Evolutionary conservation across 352 stramenopile species (phyloP), one percentile per base, ranked within the genome.

Genomic region (Phytophthora fragariae): DNA sequence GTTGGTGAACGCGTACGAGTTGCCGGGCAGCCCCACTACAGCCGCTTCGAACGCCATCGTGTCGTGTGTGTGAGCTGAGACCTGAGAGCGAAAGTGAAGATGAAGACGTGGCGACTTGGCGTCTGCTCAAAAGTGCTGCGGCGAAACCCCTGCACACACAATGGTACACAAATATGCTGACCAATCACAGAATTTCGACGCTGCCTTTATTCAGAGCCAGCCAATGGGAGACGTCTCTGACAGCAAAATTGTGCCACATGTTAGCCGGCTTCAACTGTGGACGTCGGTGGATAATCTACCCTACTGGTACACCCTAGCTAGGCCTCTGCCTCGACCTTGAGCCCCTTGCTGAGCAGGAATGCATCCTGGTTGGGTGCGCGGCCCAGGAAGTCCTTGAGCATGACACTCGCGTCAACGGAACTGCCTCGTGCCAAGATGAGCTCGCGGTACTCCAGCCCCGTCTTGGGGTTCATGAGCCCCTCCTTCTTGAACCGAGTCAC

Each of bases 401-500:
- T 92, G 52, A 91, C 80, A 27, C 68, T 91, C 63, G 91, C 91
- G 50, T 97, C 88, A 27, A 91, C 77, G 3, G 88, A 92, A 15
- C 90, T 88, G n/a, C 91, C 89, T 24, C 88, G 85, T 31, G 90
- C 86, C n/a, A 97, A 75, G 39, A 97, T 92, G 50, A 94, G 79
- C 74, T 97, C 92, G 15, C 91, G 88, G 71, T 97, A 97, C 37
- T 86, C 85, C 33, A 95, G 73, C 7, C 91, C 91, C 1, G 89
- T 94, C 75, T 79, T 83, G 14, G 84, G 72, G 71, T 94, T 95
- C 85, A 97, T 92, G 3, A 94, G 72, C 27, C 88, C 88, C 54
- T 97, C 88, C 57, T 88, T 87, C 81, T 94, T 88, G 81, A 97
- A 97, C 27, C 88, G 82, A 70, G 86, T 92, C 53, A 88, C 77